Conservation (phyloP, 1,284 basidiomycete genomes). For the Rhodotorula sp. region DNA sequence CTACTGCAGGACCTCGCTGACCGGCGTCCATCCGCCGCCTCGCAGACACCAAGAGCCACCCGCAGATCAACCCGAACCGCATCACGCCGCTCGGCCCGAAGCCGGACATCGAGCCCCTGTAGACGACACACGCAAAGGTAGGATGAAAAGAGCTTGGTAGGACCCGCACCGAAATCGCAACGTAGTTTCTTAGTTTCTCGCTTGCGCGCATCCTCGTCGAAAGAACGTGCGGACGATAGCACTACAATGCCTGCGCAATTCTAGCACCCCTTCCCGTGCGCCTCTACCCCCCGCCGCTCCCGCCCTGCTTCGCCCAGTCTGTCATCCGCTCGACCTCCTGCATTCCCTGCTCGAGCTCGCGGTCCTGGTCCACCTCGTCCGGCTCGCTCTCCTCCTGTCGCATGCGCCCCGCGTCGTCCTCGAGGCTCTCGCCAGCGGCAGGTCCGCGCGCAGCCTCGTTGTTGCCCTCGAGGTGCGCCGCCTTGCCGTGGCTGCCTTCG, state of each 20-base stretch:
- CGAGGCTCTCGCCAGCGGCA: not conserved
- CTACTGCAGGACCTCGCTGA: not conserved
- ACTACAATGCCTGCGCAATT: no score
- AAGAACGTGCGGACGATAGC: no score
- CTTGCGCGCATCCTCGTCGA: no score
- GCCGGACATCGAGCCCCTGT: slow-evolving; percentile 15
- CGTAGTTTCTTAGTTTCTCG: no score
- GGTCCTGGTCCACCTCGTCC: slow-evolving; percentile 6
- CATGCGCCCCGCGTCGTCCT: not conserved
- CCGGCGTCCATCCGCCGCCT: not conserved
- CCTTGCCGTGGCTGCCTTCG: no score
- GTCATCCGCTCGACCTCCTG: slow-evolving; percentile 17
- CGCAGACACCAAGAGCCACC: slow-evolving; percentile 68
- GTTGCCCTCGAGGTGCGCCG: no score
- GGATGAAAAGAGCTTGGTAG: no score
- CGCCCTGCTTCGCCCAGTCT: not conserved
- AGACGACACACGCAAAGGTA: no score
- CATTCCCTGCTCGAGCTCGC: slow-evolving; percentile 12
- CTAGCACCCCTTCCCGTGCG: no score
- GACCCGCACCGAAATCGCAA: not conserved
- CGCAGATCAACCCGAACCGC: slow-evolving; percentile 70
- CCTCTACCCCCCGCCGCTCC: not conserved
- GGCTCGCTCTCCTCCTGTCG: not conserved
- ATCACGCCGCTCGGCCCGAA: slow-evolving; percentile 56
- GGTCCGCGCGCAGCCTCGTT: no score